Percentiles rank a stretch among this genome's conserved stretches.
phyloP scores from a whole-genome alignment of 1,284 basidiomycete genomes.

The Leccinum pachyderme region DNA sequence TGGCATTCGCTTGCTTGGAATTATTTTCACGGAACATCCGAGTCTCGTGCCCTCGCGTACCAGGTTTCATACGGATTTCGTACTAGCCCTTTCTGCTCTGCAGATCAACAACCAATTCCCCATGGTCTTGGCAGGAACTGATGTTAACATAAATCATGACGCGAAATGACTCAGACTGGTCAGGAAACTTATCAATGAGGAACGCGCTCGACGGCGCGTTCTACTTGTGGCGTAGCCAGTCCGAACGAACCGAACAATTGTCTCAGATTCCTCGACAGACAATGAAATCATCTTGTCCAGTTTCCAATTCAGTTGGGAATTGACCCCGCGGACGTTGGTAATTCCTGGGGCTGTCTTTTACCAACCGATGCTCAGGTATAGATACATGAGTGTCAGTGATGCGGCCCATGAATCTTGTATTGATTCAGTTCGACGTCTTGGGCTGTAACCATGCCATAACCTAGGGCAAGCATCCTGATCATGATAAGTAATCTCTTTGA shows the following conservation, averaged over 20 bases:
- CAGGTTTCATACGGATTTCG: too few species aligned
- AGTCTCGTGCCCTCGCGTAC: too few species aligned
- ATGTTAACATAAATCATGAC: background rate
- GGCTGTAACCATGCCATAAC: too few species aligned
- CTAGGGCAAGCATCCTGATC: too few species aligned
- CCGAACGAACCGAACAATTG: too few species aligned
- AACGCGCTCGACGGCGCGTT: background rate
- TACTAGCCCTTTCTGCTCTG: too few species aligned
- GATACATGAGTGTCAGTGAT: conserved; percentile 46
- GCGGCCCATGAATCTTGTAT: conserved; percentile 45
- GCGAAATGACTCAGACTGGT: background rate
- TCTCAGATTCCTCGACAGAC: background rate
- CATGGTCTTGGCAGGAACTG: background rate
- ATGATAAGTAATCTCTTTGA: too few species aligned
- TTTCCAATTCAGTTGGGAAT: background rate
- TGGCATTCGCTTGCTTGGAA: background rate
- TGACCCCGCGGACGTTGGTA: background rate
- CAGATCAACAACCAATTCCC: background rate
- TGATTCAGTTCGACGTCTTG: conserved; percentile 48
- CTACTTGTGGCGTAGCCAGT: too few species aligned
- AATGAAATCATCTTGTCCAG: background rate
- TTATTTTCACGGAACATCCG: too few species aligned
- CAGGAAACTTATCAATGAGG: too few species aligned
- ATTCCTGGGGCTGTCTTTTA: too few species aligned
- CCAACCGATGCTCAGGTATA: conserved; percentile 15